Percentiles rank a stretch among this genome's conserved stretches.
Evolutionary conservation across 2,329 filamentous ascomycete genomes (phyloP).

Genomic region (Aphanoascus verrucosus): DNA sequence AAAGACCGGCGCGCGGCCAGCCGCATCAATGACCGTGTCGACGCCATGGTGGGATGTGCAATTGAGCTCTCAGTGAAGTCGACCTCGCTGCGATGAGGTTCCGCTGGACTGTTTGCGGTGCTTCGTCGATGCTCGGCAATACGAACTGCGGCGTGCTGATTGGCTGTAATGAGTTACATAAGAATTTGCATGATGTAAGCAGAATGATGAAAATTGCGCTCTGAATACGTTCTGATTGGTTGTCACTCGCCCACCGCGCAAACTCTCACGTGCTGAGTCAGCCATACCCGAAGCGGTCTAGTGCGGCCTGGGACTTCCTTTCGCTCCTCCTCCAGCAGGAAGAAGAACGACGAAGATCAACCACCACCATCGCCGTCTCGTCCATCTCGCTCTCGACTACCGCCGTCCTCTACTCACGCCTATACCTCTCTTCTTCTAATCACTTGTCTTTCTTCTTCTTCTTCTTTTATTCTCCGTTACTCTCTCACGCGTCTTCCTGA

Average conservation of each 20-base stretch:
- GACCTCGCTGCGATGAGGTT: background rate
- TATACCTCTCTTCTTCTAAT: constrained; percentile 13
- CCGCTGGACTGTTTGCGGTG: constrained; percentile 2
- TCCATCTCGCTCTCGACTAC: background rate
- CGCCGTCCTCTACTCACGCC: constrained; percentile 5
- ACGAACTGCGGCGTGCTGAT: constrained; percentile 7
- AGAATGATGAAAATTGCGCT: constrained; percentile 8
- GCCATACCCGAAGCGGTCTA: constrained; percentile 11
- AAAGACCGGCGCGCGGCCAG: constrained; percentile 33
- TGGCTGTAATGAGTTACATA: background rate
- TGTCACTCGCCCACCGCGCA: background rate
- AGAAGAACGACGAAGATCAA: too few relatives aligned
- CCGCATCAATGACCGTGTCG: constrained; percentile 37
- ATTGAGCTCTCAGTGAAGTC: constrained; percentile 18
- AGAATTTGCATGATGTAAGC: background rate
- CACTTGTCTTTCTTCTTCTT: constrained; percentile 19
- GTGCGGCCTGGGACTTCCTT: constrained; percentile 16
- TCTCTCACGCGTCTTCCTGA: constrained; percentile 6
- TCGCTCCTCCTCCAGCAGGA: constrained; percentile 12
- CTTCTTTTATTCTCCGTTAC: constrained; percentile 16
- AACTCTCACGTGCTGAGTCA: constrained; percentile 16
- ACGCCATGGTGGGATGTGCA: constrained; percentile 33
- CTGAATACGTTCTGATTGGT: constrained; percentile 8
- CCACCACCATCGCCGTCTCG: constrained; percentile 6
- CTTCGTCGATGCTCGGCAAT: background rate